Evolutionary conservation across 2,329 filamentous ascomycete species (phyloP).

Genomic region (Blastomyces gilchristii): DNA sequence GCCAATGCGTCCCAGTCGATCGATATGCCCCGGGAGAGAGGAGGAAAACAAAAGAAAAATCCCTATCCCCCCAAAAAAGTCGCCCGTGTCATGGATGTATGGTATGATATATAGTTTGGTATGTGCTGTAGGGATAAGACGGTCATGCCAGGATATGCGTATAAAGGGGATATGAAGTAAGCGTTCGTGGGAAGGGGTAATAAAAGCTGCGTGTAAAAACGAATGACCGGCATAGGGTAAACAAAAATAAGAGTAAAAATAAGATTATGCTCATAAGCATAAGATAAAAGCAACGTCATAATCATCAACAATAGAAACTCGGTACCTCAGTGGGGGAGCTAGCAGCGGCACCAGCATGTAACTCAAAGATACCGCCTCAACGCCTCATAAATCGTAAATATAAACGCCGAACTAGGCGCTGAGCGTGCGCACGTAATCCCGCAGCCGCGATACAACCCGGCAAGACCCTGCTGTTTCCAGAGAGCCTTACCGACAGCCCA

Average conservation of each 20-base stretch:
- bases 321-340: not conserved
- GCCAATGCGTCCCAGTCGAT: not conserved
- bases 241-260: not conserved
- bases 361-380: conserved; percentile 57
- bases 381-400: conserved; percentile 90
- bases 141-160: not conserved
- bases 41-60: not conserved
- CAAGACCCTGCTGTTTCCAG: conserved; percentile 74
- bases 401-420: conserved; percentile 93
- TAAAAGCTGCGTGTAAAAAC: too few relatives aligned
- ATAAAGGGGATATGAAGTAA: not conserved
- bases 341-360: conserved; percentile 6
- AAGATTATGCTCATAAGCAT: not conserved
- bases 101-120: not conserved
- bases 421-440: conserved; percentile 83
- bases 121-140: not conserved
- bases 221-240: too few relatives aligned
- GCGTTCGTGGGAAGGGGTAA: too few relatives aligned
- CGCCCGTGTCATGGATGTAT: not conserved
- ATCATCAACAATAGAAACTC: not conserved
- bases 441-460: conserved; percentile 83
- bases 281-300: not conserved
- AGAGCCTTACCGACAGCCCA: conserved; percentile 58
- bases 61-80: not conserved
- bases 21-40: not conserved